Conservation (phyloP, 2,329 filamentous ascomycete species). For the Alternaria alternata region DNA sequence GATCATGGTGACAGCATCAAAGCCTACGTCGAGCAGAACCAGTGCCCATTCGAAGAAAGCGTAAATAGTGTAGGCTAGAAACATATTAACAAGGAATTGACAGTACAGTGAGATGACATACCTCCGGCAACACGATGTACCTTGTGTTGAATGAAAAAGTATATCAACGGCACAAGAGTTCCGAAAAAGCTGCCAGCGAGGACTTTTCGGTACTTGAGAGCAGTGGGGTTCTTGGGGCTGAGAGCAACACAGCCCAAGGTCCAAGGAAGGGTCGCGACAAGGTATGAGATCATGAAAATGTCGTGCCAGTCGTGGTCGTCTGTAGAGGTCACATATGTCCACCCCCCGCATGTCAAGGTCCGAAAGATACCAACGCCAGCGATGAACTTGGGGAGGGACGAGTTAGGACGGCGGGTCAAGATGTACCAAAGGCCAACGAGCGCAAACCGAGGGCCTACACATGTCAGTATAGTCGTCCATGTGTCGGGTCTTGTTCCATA, state of each 20-base stretch:
- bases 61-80: slow-evolving; percentile 90
- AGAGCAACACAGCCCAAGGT: slow-evolving; percentile 88
- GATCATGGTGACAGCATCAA: slow-evolving; percentile 91
- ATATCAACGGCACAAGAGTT: slow-evolving; percentile 86
- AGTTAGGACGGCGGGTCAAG: slow-evolving; percentile 78
- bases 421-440: slow-evolving; percentile 93
- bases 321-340: slow-evolving; percentile 98
- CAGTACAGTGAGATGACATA: slow-evolving; percentile 57
- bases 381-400: slow-evolving; percentile 80
- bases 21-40: slow-evolving; percentile 92
- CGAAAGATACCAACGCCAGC: slow-evolving; percentile 82
- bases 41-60: slow-evolving; percentile 98
- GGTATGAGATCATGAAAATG: slow-evolving; percentile 98
- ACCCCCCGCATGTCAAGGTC: slow-evolving; percentile 93
- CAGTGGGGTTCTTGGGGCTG: slow-evolving; percentile 82
- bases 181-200: slow-evolving; percentile 87
- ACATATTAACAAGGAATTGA: slow-evolving; percentile 30
- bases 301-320: slow-evolving; percentile 99
- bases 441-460: slow-evolving; percentile 85
- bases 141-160: slow-evolving; percentile 99
- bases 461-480: slow-evolving; percentile 17
- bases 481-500: slow-evolving; percentile 44
- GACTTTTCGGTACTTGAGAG: slow-evolving; percentile 88
- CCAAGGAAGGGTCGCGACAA: slow-evolving; percentile 94
- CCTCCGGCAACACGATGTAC: slow-evolving; percentile 92